These are phyloP conservation scores for Elsinoe ampelina DNA, from an alignment of 2,329 filamentous ascomycete genomes.

Conservation along the genomic window DNA sequence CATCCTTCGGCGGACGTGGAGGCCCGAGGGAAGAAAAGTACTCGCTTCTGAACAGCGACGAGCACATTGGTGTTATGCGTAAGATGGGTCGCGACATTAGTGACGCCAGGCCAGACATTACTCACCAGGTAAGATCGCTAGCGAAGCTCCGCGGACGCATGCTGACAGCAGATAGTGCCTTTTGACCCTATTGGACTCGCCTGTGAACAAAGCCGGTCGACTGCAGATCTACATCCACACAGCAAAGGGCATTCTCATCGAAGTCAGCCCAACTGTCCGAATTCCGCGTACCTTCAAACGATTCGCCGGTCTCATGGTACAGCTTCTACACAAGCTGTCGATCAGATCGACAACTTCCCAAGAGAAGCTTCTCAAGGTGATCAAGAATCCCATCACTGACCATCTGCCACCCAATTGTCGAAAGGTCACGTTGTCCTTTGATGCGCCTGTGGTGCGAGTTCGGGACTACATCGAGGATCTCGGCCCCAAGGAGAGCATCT, in stretches of 20 bases:
- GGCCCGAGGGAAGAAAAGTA: constrained; percentile 83
- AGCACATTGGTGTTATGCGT: constrained; percentile 97
- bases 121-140: constrained; percentile 70
- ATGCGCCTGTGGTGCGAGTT: constrained; percentile 76
- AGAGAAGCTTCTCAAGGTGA: constrained; percentile 94
- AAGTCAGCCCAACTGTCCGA: constrained; percentile 94
- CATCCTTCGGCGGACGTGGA: constrained; percentile 51
- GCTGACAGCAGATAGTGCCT: constrained; percentile 58
- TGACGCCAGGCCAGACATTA: constrained; percentile 94
- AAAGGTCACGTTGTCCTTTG: constrained; percentile 94
- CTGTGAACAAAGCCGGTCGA: constrained; percentile 95
- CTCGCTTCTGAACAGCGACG: constrained; percentile 94
- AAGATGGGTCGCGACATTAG: constrained; percentile 99
- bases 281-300: constrained; percentile 98
- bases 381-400: constrained; percentile 96
- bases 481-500: constrained; percentile 79
- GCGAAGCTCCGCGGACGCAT: not conserved
- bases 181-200: constrained; percentile 91
- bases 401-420: constrained; percentile 94
- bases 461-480: constrained; percentile 80
- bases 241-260: constrained; percentile 91
- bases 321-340: constrained; percentile 87
- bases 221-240: constrained; percentile 99
- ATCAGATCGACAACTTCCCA: constrained; percentile 95
- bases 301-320: constrained; percentile 97